These are phyloP conservation scores for Talaromyces sp. DNA, from an alignment of 2,329 filamentous ascomycete species.

Conservation along the genomic window DNA sequence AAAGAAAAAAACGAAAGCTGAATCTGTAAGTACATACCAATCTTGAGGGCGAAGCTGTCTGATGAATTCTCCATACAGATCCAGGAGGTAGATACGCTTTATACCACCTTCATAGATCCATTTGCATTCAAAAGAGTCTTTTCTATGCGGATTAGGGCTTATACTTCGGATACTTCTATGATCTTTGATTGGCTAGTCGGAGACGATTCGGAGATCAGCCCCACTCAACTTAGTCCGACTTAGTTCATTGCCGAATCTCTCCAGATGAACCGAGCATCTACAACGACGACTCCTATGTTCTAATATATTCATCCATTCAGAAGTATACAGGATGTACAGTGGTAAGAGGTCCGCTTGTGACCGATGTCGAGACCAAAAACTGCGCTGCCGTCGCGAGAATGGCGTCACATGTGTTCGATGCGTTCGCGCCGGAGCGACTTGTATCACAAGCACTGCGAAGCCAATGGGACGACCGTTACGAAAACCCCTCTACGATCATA, in stretches of 20 bases:
- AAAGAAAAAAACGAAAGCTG: no score
- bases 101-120: neutral
- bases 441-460: slow-evolving; percentile 5
- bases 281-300: neutral
- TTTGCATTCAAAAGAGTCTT: neutral
- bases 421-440: neutral
- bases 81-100: neutral
- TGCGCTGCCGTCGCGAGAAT: slow-evolving; percentile 9
- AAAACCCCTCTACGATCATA: neutral
- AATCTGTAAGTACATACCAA: no score
- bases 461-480: slow-evolving; percentile 8
- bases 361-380: slow-evolving; percentile 5
- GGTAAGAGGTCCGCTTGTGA: slow-evolving; percentile 7
- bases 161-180: neutral
- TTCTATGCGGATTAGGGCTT: slow-evolving; percentile 4
- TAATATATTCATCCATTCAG: neutral
- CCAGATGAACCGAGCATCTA: neutral
- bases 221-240: neutral
- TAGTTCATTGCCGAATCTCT: neutral
- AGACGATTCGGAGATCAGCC: slow-evolving; percentile 3
- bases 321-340: neutral
- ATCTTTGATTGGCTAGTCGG: neutral
- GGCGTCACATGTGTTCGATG: slow-evolving; percentile 4
- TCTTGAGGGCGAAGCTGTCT: neutral
- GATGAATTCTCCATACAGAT: neutral